phyloP scores from a whole-genome alignment of 1,284 basidiomycete genomes.

The Ceratobasidium papillatum region DNA sequence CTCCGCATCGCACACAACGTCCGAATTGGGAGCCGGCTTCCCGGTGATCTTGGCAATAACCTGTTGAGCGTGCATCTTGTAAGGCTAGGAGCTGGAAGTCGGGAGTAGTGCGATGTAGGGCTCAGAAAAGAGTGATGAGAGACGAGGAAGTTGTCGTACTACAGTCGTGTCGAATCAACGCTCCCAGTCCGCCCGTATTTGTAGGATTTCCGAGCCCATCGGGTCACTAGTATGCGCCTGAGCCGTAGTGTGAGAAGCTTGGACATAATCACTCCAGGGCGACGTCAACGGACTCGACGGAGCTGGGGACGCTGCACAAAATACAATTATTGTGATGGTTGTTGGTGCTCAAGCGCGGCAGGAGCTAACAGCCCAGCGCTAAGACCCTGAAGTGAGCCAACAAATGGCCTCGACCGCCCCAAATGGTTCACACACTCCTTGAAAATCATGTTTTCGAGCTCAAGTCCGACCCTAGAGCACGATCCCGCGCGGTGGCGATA shows the following conservation, averaged over 20 bases:
- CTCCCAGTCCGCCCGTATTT: conserved; percentile 14
- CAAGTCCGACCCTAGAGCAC: conserved; percentile 55
- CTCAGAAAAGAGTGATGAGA: conserved; percentile 22
- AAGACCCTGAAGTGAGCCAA: conserved; percentile 19
- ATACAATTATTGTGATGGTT: not conserved
- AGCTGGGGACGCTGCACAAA: conserved; percentile 6
- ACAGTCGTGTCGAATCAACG: conserved; percentile 10
- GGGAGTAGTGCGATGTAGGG: not conserved
- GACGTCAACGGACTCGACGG: conserved; percentile 16
- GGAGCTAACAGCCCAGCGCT: conserved; percentile 20
- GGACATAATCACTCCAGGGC: conserved; percentile 6
- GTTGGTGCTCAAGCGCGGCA: not conserved
- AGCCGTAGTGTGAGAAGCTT: conserved; percentile 19
- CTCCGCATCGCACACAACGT: not conserved
- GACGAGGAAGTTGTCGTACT: conserved; percentile 20
- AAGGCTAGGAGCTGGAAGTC: not conserved
- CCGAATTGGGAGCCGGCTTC: conserved; percentile 1
- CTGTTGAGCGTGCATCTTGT: conserved; percentile 2
- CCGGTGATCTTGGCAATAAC: not conserved
- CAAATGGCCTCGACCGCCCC: conserved; percentile 9
- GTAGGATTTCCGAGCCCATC: not conserved
- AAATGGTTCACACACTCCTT: conserved; percentile 20
- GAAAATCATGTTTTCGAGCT: conserved; percentile 19
- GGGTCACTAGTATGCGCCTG: not conserved
- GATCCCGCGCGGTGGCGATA: conserved; percentile 61